phyloP scores from a whole-genome alignment of 345 rosid genomes.

The Eucalyptus cladocalyx region DNA sequence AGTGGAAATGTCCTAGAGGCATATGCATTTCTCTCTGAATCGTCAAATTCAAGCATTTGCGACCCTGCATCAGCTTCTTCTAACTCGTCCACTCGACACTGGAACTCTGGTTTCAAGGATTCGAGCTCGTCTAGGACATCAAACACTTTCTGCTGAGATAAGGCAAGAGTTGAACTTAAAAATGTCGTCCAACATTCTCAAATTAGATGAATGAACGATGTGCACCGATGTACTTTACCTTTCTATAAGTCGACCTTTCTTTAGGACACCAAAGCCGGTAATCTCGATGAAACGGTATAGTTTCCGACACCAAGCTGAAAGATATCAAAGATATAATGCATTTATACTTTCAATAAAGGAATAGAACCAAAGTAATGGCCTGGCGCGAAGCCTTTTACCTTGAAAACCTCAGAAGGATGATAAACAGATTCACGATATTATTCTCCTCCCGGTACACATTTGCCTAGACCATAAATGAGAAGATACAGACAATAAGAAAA shows the following conservation, averaged over 20 bases:
- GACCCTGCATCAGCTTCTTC: slow-evolving; percentile 17
- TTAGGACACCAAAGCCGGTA: slow-evolving; percentile 41
- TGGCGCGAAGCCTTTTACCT: slow-evolving; percentile 31
- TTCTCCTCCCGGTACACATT: slow-evolving; percentile 67
- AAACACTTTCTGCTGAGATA: slow-evolving; percentile 41
- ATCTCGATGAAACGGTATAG: slow-evolving; percentile 87
- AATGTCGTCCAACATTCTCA: neutral
- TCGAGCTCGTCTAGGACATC: slow-evolving; percentile 77
- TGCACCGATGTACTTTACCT: slow-evolving; percentile 33
- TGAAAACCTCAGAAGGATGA: slow-evolving; percentile 77
- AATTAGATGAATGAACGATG: neutral
- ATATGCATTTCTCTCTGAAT: slow-evolving; percentile 1
- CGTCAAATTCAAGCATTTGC: slow-evolving; percentile 21
- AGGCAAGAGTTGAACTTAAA: neutral
- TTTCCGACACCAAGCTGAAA: slow-evolving; percentile 85
- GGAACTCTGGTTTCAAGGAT: slow-evolving; percentile 63
- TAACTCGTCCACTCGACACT: slow-evolving; percentile 32
- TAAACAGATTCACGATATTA: slow-evolving; percentile 78
- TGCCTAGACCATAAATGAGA: slow-evolving; percentile 30
- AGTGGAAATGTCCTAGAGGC: slow-evolving; percentile 17
- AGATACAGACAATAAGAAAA: neutral
- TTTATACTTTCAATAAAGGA: neutral
- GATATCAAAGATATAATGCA: neutral
- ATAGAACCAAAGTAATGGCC: neutral
- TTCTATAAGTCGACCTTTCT: slow-evolving; percentile 48